A percentile compares a stretch with the other conserved stretches of the same genome.
Evolutionary conservation across 768 basidiomycete species (phyloP).

Genomic region (Macrolepiota albuminosa): DNA sequence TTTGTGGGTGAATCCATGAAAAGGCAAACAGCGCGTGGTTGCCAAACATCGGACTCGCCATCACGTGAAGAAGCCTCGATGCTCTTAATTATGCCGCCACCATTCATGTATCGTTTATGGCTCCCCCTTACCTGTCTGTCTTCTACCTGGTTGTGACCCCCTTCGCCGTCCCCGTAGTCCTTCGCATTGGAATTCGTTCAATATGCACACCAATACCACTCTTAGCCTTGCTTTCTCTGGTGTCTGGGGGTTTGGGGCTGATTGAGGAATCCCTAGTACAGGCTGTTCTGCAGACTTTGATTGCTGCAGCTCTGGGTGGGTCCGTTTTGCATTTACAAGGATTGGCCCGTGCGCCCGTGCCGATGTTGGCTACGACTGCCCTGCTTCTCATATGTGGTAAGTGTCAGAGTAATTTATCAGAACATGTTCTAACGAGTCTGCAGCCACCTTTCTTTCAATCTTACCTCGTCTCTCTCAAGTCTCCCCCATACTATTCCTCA

Average conservation of each 20-base stretch:
- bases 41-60: not conserved
- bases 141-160: constrained; percentile 4
- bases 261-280: constrained; percentile 3
- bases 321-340: constrained; percentile 10
- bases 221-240: constrained; percentile 7
- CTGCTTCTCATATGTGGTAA: constrained; percentile 9
- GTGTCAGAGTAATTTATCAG: not conserved
- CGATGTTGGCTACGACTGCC: constrained; percentile 4
- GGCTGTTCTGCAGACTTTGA: constrained; percentile 8
- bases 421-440: not conserved
- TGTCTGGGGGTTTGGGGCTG: constrained; percentile 6
- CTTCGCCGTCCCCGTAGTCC: constrained; percentile 4
- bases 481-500: constrained; percentile 7
- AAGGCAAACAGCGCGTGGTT: not conserved
- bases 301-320: constrained; percentile 5
- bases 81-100: not conserved
- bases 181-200: not conserved
- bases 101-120: constrained; percentile 1
- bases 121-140: constrained; percentile 2
- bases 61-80: not conserved
- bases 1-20: not conserved
- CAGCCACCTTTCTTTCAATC: constrained; percentile 13
- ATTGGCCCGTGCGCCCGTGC: not conserved
- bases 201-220: constrained; percentile 10
- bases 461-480: constrained; percentile 3